phyloP scores from a whole-genome alignment of 2,329 filamentous ascomycete species.

The Xylaria sp. region DNA sequence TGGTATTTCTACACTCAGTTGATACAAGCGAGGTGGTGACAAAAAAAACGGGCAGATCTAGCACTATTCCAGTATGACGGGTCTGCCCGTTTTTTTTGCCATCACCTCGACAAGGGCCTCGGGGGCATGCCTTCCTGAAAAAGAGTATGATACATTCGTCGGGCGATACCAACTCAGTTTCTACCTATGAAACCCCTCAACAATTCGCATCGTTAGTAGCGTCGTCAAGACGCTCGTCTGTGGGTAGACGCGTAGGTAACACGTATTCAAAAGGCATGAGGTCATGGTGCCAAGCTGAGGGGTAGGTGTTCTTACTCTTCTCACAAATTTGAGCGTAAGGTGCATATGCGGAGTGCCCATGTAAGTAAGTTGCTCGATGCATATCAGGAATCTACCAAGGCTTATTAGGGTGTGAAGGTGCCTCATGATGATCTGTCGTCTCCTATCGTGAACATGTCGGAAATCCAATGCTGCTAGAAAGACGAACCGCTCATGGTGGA shows the following conservation, averaged over 20 bases:
- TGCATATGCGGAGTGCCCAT: slow-evolving; percentile 2
- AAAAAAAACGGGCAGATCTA: too few species aligned
- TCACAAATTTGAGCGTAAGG: background rate
- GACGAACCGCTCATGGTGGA: background rate
- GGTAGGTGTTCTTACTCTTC: background rate
- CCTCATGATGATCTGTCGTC: background rate
- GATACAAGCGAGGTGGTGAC: too few species aligned
- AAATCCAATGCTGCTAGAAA: background rate
- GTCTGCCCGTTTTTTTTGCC: too few species aligned
- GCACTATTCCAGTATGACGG: too few species aligned
- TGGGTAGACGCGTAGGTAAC: background rate
- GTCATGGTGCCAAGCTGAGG: background rate
- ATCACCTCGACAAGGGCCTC: too few species aligned
- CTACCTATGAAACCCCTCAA: background rate
- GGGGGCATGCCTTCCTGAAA: too few species aligned
- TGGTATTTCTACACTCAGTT: too few species aligned
- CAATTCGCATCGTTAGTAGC: background rate
- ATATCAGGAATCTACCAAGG: background rate
- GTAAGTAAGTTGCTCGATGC: background rate
- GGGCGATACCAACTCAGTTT: too few species aligned
- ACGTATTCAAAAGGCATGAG: background rate
- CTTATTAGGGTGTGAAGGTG: background rate
- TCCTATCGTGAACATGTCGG: background rate
- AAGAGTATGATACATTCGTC: too few species aligned
- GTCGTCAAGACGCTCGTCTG: background rate